A percentile compares a stretch with the other conserved stretches of the same genome.
Conservation (phyloP, 306 rosid species). For the Ochetophila trinervis region DNA sequence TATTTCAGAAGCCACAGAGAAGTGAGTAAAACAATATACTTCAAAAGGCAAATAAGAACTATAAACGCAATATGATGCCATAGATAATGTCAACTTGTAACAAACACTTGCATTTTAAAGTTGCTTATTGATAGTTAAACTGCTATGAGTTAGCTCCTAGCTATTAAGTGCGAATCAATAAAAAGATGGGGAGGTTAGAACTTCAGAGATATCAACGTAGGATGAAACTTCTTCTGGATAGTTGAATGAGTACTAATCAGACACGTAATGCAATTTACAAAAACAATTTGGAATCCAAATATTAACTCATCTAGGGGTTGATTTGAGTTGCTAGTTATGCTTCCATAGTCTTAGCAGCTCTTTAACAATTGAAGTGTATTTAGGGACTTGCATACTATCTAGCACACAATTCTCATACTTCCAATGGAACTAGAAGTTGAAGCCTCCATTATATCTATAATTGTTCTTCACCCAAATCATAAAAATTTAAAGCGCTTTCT, state of each 20-base stretch:
- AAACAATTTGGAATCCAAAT: no score
- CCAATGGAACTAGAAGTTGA: not conserved
- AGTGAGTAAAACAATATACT: not conserved
- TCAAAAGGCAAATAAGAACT: no score
- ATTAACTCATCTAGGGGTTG: no score
- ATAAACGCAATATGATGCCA: not conserved
- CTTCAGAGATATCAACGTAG: not conserved
- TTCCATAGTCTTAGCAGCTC: no score
- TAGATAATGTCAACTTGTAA: not conserved
- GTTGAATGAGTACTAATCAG: no score
- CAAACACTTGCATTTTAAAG: not conserved
- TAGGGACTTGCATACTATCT: no score
- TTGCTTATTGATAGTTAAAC: not conserved
- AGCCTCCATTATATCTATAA: not conserved
- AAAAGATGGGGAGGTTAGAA: not conserved
- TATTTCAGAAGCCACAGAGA: slow-evolving; percentile 14
- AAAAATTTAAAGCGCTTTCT: not conserved
- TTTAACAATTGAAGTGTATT: no score
- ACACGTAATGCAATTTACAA: no score
- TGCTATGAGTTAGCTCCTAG: not conserved
- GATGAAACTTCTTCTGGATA: not conserved
- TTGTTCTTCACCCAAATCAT: not conserved
- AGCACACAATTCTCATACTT: not conserved
- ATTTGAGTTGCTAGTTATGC: no score
- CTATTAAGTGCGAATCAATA: not conserved